Percentiles rank a stretch among this genome's conserved stretches.
Evolutionary conservation across 345 rosid species (phyloP).

Genomic region (Theobroma cacao): DNA sequence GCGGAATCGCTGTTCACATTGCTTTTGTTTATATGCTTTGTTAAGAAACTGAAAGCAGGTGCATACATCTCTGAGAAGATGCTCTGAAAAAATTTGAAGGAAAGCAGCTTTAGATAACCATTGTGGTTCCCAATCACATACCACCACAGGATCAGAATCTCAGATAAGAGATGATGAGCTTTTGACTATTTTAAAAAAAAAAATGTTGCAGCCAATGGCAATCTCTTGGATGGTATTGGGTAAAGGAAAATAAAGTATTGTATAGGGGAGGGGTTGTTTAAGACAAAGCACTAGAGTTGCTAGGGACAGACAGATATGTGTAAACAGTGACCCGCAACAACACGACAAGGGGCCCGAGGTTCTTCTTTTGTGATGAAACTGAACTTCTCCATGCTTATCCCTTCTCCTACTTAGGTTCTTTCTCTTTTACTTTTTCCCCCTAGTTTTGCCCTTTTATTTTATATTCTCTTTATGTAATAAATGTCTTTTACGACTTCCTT

Average conservation of each 20-base stretch:
- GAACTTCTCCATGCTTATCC: conserved; percentile 40
- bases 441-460: neutral
- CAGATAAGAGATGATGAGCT: conserved; percentile 47
- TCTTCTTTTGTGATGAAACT: conserved; percentile 26
- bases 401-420: neutral
- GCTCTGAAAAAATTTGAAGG: conserved; percentile 33
- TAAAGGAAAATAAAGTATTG: conserved; percentile 5
- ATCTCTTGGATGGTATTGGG: conserved; percentile 21
- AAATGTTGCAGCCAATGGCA: conserved; percentile 26
- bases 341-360: conserved; percentile 39
- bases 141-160: conserved; percentile 70
- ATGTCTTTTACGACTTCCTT: conserved; percentile 23
- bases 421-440: neutral
- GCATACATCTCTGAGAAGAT: conserved; percentile 43
- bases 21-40: conserved; percentile 17
- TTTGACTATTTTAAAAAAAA: conserved; percentile 26
- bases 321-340: conserved; percentile 43
- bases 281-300: conserved; percentile 25
- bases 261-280: conserved; percentile 8
- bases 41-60: conserved; percentile 23
- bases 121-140: conserved; percentile 51
- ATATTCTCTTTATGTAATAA: conserved; percentile 31
- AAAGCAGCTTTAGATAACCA: conserved; percentile 50
- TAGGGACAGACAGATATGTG: conserved; percentile 32
- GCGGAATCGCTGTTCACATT: conserved; percentile 12